Conservation (phyloP, 169 alveolate species). For the Eimeria falciformis region DNA sequence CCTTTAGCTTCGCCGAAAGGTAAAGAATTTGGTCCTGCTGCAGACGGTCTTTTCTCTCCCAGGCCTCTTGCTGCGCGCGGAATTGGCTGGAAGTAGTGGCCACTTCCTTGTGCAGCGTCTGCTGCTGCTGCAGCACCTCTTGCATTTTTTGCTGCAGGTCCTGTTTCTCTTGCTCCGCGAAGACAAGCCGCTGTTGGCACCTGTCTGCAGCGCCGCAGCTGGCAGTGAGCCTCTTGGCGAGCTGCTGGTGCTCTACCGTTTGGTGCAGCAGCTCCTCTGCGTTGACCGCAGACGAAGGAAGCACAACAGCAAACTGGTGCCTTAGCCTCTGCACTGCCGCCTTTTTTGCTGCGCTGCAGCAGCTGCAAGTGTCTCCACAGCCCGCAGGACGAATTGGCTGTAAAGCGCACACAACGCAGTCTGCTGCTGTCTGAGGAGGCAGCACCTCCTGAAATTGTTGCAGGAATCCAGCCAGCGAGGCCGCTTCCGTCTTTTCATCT, state of each 20-base stretch:
- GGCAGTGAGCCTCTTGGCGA: slow-evolving; percentile 11
- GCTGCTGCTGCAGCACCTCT: slow-evolving; percentile 66
- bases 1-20: background rate
- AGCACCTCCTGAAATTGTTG: background rate
- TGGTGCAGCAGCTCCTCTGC: slow-evolving; percentile 41
- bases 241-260: background rate
- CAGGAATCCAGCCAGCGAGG: background rate
- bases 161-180: slow-evolving; percentile 14
- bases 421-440: slow-evolving; percentile 1
- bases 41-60: slow-evolving; percentile 27
- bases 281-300: background rate
- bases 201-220: background rate
- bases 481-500: background rate
- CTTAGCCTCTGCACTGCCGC: background rate
- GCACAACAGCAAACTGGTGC: background rate
- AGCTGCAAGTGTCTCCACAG: slow-evolving; percentile 6
- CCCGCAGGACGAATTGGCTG: background rate
- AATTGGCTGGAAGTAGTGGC: background rate
- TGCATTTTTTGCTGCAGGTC: slow-evolving; percentile 35
- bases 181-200: background rate
- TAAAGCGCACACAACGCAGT: background rate
- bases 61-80: slow-evolving; percentile 20
- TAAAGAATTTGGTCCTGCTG: slow-evolving; percentile 25
- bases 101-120: slow-evolving; percentile 50
- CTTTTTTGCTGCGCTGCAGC: slow-evolving; percentile 4